These are phyloP conservation scores for Xylariomycetidae sp. DNA, from an alignment of 2,329 filamentous ascomycete species.

Conservation along the genomic window DNA sequence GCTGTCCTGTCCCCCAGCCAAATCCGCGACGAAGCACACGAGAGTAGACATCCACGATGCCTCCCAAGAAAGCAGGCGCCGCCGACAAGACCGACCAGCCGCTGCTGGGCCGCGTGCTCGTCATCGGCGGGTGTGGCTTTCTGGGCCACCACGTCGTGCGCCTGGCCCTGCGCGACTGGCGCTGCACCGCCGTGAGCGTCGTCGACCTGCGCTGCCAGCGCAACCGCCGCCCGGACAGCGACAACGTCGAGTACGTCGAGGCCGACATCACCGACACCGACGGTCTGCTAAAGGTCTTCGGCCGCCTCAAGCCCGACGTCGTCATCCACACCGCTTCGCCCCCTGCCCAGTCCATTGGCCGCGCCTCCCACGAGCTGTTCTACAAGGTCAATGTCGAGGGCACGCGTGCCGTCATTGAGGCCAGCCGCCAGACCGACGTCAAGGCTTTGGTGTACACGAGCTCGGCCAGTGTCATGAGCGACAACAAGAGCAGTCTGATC, in stretches of 20 bases:
- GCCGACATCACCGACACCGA: slow-evolving; percentile 68
- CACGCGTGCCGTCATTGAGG: slow-evolving; percentile 70
- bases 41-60: slow-evolving; percentile 14
- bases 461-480: slow-evolving; percentile 79
- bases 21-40: too few species aligned
- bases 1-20: too few species aligned
- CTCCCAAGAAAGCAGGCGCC: too few species aligned
- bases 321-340: slow-evolving; percentile 90
- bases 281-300: slow-evolving; percentile 57
- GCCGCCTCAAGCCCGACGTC: slow-evolving; percentile 64
- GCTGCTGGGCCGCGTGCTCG: slow-evolving; percentile 62
- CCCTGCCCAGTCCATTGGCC: slow-evolving; percentile 45
- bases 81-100: slow-evolving; percentile 33
- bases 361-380: slow-evolving; percentile 56
- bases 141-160: slow-evolving; percentile 77
- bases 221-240: slow-evolving; percentile 55
- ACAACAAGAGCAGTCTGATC: slow-evolving; percentile 70
- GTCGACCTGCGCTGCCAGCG: slow-evolving; percentile 65
- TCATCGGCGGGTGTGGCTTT: slow-evolving; percentile 81
- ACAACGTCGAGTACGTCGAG: slow-evolving; percentile 61
- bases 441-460: slow-evolving; percentile 87
- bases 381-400: slow-evolving; percentile 84
- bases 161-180: slow-evolving; percentile 59
- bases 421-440: slow-evolving; percentile 63
- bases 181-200: slow-evolving; percentile 55